A percentile compares a stretch with the other conserved stretches of the same genome.
These are phyloP conservation scores for Cryphonectria parasitica DNA, from an alignment of 2,329 filamentous ascomycete species.

Conservation along the genomic window DNA sequence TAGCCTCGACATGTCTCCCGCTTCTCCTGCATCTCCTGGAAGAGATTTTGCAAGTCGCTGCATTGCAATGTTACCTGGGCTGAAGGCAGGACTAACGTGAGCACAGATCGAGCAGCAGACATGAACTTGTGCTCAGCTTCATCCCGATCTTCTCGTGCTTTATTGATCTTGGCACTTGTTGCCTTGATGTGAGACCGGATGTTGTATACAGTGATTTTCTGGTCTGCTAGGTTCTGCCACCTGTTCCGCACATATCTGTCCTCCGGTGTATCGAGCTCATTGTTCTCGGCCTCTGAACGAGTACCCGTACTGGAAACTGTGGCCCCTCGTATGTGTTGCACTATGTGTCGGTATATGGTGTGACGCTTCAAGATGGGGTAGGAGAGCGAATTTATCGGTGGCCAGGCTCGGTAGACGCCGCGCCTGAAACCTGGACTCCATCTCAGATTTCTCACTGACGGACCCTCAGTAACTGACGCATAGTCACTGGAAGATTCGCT, in stretches of 20 bases:
- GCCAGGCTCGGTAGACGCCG: not conserved
- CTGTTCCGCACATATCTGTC: not conserved
- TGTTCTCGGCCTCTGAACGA: not conserved
- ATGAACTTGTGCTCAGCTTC: not conserved
- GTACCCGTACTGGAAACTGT: not conserved
- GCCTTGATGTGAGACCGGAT: not conserved
- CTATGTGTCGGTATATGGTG: not conserved
- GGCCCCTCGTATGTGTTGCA: not conserved
- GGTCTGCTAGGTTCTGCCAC: not conserved
- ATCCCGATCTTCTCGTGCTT: not conserved
- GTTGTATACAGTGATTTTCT: not conserved
- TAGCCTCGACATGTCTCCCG: not conserved
- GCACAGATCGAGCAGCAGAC: not conserved
- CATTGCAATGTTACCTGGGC: not conserved
- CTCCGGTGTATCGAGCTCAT: not conserved
- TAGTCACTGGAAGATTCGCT: not conserved
- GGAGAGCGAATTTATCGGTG: not conserved
- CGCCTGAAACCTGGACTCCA: not conserved
- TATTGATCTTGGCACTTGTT: not conserved
- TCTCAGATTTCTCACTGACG: not conserved
- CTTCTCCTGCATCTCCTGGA: not conserved
- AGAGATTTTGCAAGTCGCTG: not conserved
- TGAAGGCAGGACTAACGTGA: not conserved
- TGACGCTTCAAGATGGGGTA: not conserved
- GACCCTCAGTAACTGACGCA: not conserved